These are phyloP conservation scores for Geotrichum histeridarum DNA, from an alignment of 1,139 yeast species.

Conservation along the genomic window DNA sequence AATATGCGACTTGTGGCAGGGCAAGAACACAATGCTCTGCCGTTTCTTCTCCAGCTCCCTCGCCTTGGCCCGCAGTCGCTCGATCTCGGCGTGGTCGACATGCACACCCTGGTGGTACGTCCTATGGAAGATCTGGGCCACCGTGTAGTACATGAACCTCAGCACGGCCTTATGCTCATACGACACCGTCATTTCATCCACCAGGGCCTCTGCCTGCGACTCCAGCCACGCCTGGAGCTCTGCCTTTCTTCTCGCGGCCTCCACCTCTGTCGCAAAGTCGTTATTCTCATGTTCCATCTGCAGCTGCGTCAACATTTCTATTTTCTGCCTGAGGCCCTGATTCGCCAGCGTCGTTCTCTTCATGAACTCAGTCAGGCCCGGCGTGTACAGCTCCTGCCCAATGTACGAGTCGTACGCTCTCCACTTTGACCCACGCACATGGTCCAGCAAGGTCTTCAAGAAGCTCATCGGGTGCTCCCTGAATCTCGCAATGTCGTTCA, in stretches of 20 bases:
- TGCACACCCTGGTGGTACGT: conserved; percentile 45
- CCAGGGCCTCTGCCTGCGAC: conserved; percentile 33
- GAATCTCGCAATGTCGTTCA: conserved; percentile 32
- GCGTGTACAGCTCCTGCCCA: conserved; percentile 38
- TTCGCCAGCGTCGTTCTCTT: conserved; percentile 32
- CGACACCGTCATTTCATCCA: conserved; percentile 36
- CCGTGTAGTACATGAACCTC: conserved; percentile 37
- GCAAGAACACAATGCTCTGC: conserved; percentile 40
- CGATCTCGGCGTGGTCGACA: conserved; percentile 37
- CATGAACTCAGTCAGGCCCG: conserved; percentile 35
- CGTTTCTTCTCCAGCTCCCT: conserved; percentile 35
- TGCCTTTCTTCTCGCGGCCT: conserved; percentile 23
- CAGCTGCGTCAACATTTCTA: conserved; percentile 33
- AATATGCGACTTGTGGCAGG: conserved; percentile 60
- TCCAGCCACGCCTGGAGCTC: conserved; percentile 34
- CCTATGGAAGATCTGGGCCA: conserved; percentile 39
- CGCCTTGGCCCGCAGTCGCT: conserved; percentile 36
- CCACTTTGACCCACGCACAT: conserved; percentile 38
- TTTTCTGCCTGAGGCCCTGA: conserved; percentile 31
- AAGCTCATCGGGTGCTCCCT: conserved; percentile 37
- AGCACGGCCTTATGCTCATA: conserved; percentile 35
- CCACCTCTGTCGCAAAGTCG: conserved; percentile 4
- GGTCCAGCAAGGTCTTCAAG: conserved; percentile 32
- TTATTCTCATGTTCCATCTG: conserved; percentile 32
- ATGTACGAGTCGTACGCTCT: conserved; percentile 39